Evolutionary conservation across 2,329 filamentous ascomycete species (phyloP).

Genomic region (Xylogone sp.): DNA sequence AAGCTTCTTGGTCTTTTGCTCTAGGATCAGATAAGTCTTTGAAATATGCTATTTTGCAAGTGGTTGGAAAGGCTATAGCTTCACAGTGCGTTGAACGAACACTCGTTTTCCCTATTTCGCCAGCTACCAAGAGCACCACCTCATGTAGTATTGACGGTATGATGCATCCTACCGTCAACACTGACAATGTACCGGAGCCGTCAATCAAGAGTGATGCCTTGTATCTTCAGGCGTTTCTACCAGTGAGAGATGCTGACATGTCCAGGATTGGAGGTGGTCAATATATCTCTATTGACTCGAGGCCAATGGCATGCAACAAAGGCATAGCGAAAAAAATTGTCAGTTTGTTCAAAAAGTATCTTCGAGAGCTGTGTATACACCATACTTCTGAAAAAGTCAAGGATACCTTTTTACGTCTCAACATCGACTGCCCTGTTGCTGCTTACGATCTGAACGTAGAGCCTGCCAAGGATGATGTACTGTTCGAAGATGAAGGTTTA

Average conservation of each 20-base stretch:
- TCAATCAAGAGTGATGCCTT: slow-evolving; percentile 26
- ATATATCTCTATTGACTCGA: slow-evolving; percentile 65
- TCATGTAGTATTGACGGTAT: not conserved
- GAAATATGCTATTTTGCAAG: slow-evolving; percentile 57
- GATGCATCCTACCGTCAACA: not conserved
- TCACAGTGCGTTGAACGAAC: slow-evolving; percentile 46
- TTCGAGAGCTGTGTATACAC: slow-evolving; percentile 32
- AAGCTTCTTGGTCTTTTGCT: slow-evolving; percentile 58
- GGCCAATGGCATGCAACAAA: slow-evolving; percentile 54
- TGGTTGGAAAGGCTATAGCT: slow-evolving; percentile 55
- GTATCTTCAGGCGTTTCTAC: slow-evolving; percentile 54
- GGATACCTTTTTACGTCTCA: slow-evolving; percentile 60
- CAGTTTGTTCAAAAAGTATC: slow-evolving; percentile 45
- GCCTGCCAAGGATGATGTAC: slow-evolving; percentile 66
- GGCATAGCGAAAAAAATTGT: slow-evolving; percentile 59
- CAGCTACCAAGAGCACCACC: not conserved
- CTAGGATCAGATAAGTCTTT: slow-evolving; percentile 46
- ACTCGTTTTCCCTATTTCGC: slow-evolving; percentile 16
- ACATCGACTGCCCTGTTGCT: slow-evolving; percentile 56
- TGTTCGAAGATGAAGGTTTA: slow-evolving; percentile 55
- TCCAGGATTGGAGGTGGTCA: slow-evolving; percentile 44
- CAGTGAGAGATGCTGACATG: slow-evolving; percentile 43
- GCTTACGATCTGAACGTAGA: slow-evolving; percentile 72
- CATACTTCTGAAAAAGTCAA: slow-evolving; percentile 28
- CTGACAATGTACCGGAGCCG: not conserved